Evolutionary conservation across 495 filamentous ascomycete genomes (phyloP).

Genomic region (Aspergillus steynii): DNA sequence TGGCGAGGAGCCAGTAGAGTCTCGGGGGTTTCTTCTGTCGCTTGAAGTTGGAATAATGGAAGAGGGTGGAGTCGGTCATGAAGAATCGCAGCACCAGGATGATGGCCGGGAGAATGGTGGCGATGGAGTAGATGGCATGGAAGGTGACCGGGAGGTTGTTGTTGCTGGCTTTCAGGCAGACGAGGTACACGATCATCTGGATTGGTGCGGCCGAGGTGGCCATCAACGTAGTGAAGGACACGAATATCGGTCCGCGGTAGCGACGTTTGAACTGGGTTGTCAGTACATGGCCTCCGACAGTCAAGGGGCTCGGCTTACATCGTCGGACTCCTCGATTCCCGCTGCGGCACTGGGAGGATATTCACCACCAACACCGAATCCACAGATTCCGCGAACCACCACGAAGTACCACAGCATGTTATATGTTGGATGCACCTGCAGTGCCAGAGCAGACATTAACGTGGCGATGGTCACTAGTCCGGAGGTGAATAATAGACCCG

Average conservation of each 20-base stretch:
- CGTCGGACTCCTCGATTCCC: constrained; percentile 35
- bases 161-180: constrained; percentile 32
- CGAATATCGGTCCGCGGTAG: constrained; percentile 35
- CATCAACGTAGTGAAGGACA: constrained; percentile 39
- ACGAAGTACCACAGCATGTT: constrained; percentile 43
- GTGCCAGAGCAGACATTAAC: constrained; percentile 36
- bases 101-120: constrained; percentile 29
- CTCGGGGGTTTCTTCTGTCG: constrained; percentile 19
- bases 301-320: constrained; percentile 15
- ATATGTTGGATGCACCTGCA: constrained; percentile 29
- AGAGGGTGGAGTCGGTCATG: constrained; percentile 37
- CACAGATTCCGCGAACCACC: constrained; percentile 33
- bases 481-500: constrained; percentile 35
- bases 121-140: constrained; percentile 36
- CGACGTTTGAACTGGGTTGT: constrained; percentile 21
- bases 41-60: constrained; percentile 33
- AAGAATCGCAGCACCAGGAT: constrained; percentile 33
- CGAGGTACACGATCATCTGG: constrained; percentile 36
- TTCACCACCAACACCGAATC: constrained; percentile 38
- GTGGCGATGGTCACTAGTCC: constrained; percentile 33
- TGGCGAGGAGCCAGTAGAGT: constrained; percentile 28
- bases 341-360: constrained; percentile 38
- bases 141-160: constrained; percentile 35
- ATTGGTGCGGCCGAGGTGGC: constrained; percentile 35
- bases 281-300: neutral